Evolutionary conservation across 768 basidiomycete species (phyloP).

Genomic region (Auricularia sp.): DNA sequence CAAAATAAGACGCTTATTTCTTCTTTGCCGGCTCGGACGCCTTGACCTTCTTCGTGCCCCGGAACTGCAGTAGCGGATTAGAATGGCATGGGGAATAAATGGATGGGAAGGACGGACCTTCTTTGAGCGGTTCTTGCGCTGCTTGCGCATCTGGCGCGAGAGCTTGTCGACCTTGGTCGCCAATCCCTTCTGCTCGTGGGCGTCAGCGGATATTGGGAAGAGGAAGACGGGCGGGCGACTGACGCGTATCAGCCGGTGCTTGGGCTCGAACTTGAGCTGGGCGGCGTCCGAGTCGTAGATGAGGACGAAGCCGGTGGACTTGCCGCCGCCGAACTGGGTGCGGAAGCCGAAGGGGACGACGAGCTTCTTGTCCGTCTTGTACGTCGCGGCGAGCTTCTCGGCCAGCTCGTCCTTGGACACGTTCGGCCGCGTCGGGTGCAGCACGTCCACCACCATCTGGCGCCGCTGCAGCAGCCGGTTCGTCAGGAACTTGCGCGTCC

Average conservation of each 20-base stretch:
- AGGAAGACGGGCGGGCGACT: slow-evolving; percentile 24
- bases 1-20: slow-evolving; percentile 45
- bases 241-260: slow-evolving; percentile 88
- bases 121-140: slow-evolving; percentile 99
- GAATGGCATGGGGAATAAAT: slow-evolving; percentile 8
- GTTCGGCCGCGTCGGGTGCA: slow-evolving; percentile 92
- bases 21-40: slow-evolving; percentile 87
- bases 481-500: slow-evolving; percentile 98
- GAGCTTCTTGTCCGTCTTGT: slow-evolving; percentile 86
- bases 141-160: slow-evolving; percentile 96
- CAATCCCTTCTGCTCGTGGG: slow-evolving; percentile 48
- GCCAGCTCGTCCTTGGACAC: slow-evolving; percentile 86
- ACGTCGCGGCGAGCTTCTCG: slow-evolving; percentile 84
- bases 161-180: slow-evolving; percentile 74
- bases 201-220: not conserved
- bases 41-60: slow-evolving; percentile 93
- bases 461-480: slow-evolving; percentile 94
- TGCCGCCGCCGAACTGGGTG: slow-evolving; percentile 97
- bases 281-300: slow-evolving; percentile 94
- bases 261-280: slow-evolving; percentile 97
- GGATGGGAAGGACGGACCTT: slow-evolving; percentile 49
- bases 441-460: slow-evolving; percentile 90
- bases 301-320: slow-evolving; percentile 92
- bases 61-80: slow-evolving; percentile 45
- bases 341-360: slow-evolving; percentile 91